Conservation (phyloP, 768 basidiomycete species). For the Pisolithus tinctorius region DNA sequence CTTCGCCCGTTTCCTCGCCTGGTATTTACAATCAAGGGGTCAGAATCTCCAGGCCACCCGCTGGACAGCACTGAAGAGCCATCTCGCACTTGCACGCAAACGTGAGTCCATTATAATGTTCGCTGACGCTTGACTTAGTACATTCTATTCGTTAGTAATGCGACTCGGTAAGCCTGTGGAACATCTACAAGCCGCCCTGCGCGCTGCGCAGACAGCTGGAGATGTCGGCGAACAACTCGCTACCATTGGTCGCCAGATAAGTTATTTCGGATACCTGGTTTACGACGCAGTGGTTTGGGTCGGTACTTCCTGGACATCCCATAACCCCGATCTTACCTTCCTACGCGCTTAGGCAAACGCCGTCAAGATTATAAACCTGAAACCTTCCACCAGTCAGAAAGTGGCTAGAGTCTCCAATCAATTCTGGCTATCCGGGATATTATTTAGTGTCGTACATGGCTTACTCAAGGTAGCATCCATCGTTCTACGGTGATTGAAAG, state of each 20-base stretch:
- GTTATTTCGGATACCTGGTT: constrained; percentile 82
- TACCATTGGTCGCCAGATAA: constrained; percentile 75
- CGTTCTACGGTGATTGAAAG: neutral
- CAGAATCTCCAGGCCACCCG: constrained; percentile 63
- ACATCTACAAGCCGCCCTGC: constrained; percentile 85
- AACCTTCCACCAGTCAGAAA: constrained; percentile 52
- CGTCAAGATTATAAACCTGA: constrained; percentile 56
- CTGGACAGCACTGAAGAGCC: constrained; percentile 81
- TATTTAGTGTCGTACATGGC: constrained; percentile 69
- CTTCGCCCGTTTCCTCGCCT: constrained; percentile 82
- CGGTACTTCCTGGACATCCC: constrained; percentile 18
- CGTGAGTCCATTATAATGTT: constrained; percentile 35
- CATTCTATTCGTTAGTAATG: constrained; percentile 51
- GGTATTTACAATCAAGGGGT: constrained; percentile 67
- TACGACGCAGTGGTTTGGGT: constrained; percentile 88
- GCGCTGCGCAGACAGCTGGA: constrained; percentile 49
- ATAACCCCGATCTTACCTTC: neutral
- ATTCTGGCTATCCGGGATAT: constrained; percentile 85
- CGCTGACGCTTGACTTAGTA: constrained; percentile 1
- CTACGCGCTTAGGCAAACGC: constrained; percentile 46
- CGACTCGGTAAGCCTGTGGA: constrained; percentile 92
- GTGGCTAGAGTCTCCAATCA: constrained; percentile 65
- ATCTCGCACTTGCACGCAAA: constrained; percentile 81
- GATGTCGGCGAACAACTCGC: constrained; percentile 67
- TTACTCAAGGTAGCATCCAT: constrained; percentile 50